These are phyloP conservation scores for thale cress (Arabidopsis thaliana) DNA, from an alignment of 345 rosid species.

Conservation along the genomic window DNA sequence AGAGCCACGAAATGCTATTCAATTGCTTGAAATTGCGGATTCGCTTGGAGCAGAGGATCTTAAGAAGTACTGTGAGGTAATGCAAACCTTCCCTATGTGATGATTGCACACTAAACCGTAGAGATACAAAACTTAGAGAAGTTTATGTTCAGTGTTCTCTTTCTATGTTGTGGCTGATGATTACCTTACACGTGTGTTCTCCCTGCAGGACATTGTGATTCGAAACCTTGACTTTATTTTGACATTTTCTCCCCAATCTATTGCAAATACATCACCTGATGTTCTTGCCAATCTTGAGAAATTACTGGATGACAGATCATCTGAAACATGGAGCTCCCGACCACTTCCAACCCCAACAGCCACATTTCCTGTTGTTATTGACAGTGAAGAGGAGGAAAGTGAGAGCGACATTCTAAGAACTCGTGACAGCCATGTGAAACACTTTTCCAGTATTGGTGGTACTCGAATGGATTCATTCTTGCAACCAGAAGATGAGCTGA, in stretches of 20 bases:
- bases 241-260: slow-evolving; percentile 66
- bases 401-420: slow-evolving; percentile 68
- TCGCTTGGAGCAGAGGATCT: slow-evolving; percentile 86
- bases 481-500: slow-evolving; percentile 59
- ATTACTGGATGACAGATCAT: slow-evolving; percentile 75
- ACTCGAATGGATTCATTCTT: slow-evolving; percentile 64
- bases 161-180: neutral
- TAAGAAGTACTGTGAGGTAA: slow-evolving; percentile 92
- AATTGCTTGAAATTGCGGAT: slow-evolving; percentile 94
- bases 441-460: slow-evolving; percentile 35
- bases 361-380: slow-evolving; percentile 71
- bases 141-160: slow-evolving; percentile 12
- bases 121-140: slow-evolving; percentile 1
- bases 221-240: slow-evolving; percentile 89
- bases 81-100: slow-evolving; percentile 7
- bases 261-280: slow-evolving; percentile 74
- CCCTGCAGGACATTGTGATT: slow-evolving; percentile 77
- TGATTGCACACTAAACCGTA: neutral
- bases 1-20: slow-evolving; percentile 88
- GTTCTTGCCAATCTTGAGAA: slow-evolving; percentile 83
- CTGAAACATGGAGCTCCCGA: slow-evolving; percentile 86
- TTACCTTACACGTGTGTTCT: slow-evolving; percentile 29
- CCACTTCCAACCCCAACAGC: slow-evolving; percentile 93
- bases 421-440: slow-evolving; percentile 55
- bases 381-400: slow-evolving; percentile 82